Evolutionary conservation across 345 rosid species (phyloP).

Genomic region (Aquilaria yunnanensis): DNA sequence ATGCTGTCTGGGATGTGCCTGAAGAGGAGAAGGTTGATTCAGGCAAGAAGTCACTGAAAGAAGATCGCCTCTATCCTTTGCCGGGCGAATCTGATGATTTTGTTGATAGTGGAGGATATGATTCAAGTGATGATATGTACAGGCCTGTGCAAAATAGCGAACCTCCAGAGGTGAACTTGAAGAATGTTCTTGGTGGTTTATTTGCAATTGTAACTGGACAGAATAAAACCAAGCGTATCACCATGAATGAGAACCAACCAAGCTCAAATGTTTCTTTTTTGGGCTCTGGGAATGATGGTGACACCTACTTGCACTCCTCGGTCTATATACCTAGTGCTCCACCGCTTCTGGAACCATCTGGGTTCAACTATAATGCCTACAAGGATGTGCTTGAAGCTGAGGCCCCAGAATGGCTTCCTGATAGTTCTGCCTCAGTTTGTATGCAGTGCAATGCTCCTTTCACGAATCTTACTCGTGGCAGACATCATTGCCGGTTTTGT

Average conservation of each 20-base stretch:
- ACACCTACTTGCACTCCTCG: constrained; percentile 69
- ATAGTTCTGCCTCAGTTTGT: constrained; percentile 79
- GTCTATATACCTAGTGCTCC: constrained; percentile 98
- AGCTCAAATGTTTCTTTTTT: constrained; percentile 74
- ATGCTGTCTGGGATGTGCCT: constrained; percentile 24
- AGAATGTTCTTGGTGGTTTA: constrained; percentile 69
- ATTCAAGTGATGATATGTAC: constrained; percentile 36
- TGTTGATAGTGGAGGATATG: constrained; percentile 47
- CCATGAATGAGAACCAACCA: constrained; percentile 27
- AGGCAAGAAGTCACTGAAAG: constrained; percentile 28
- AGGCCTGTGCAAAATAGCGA: constrained; percentile 10
- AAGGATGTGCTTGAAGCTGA: constrained; percentile 76
- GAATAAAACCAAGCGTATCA: constrained; percentile 31
- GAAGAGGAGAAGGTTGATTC: constrained; percentile 20
- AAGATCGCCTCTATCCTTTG: constrained; percentile 32
- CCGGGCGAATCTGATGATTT: constrained; percentile 42
- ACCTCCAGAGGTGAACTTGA: constrained; percentile 74
- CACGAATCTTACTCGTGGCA: constrained; percentile 83
- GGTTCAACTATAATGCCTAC: constrained; percentile 36
- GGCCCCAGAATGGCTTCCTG: constrained; percentile 83
- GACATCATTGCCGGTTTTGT: constrained; percentile 96
- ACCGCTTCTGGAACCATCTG: constrained; percentile 58
- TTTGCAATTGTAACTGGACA: constrained; percentile 74
- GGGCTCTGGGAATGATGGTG: constrained; percentile 68
- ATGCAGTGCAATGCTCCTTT: constrained; percentile 78